Evolutionary conservation across 2,329 filamentous ascomycete genomes (phyloP), one percentile per base, ranked within the genome.

Genomic region (Diaporthe helianthi): DNA sequence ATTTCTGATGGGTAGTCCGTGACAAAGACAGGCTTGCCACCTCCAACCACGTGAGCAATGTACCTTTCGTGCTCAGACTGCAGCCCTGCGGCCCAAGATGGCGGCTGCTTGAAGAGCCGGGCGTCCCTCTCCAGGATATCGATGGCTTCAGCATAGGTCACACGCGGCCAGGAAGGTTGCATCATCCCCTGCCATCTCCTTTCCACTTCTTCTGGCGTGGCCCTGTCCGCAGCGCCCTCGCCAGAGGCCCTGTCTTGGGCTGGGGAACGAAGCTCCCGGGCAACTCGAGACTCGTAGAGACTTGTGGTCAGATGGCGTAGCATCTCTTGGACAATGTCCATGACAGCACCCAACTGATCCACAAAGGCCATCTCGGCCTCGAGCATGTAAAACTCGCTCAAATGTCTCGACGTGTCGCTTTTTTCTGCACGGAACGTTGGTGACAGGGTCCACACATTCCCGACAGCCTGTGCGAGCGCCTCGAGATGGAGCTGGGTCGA

Each of bases 351-450:
- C 73, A 97, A 84, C 72, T 89, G 83, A 55, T 92, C 85, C 51
- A 91, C 87, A 78, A 97, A 97, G 75, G 89, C 91, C 78, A 94
- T 84, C 79, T 99, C 96, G 19, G 91, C 94, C 80, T 99, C 96
- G 2, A 99, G 87, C 96, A 99, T 98, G 81, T 98, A 98, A 76
- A 99, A 98, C 77, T 99, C 96, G 82, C 93, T 97, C 71, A 99
- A 84, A 80, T 99, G 96, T 33, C 96, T 90, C 7, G 94, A 90
- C 0, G 96, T 98, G 76, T 98, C 94, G 80, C 94, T 98, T 77
- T 90, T 90, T 79, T 98, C 96, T 4, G 96, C 96, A 46, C 96
- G 89, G 77, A 99, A 99, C 0, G 94, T 97, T 3, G 96, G 96
- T 5, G 94, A 96, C 13, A 99, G 82, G 1, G 94, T 92, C 94